phyloP scores from a whole-genome alignment of 306 rosid species.

The Astragalus glycyphyllos region DNA sequence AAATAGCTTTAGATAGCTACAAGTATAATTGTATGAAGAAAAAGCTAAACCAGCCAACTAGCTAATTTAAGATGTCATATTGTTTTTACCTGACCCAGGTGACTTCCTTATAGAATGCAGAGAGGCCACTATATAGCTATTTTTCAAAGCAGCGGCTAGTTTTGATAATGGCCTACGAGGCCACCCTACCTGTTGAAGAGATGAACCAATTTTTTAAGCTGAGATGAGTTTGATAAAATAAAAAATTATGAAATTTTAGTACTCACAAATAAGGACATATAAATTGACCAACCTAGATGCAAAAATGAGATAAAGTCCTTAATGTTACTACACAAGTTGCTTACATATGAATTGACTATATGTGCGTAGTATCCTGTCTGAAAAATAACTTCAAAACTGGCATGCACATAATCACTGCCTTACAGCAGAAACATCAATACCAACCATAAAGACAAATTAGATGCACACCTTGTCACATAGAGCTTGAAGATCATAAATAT shows the following conservation, averaged over 20 bases:
- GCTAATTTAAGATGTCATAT: constrained; percentile 37
- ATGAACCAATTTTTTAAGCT: constrained; percentile 34
- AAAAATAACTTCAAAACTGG: constrained; percentile 35
- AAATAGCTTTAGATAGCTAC: constrained; percentile 63
- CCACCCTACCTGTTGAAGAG: constrained; percentile 83
- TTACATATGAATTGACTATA: constrained; percentile 20
- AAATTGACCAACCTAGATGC: constrained; percentile 19
- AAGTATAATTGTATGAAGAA: constrained; percentile 37
- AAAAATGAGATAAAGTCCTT: constrained; percentile 9
- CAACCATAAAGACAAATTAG: constrained; percentile 25
- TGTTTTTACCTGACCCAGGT: constrained; percentile 79
- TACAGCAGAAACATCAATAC: constrained; percentile 31
- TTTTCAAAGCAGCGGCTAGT: constrained; percentile 85
- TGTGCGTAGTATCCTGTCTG: constrained; percentile 6
- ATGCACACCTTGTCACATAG: constrained; percentile 84
- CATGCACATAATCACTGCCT: constrained; percentile 12
- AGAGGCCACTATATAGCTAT: constrained; percentile 92
- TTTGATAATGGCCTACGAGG: constrained; percentile 88
- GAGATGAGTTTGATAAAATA: constrained; percentile 13
- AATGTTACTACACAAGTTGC: not conserved
- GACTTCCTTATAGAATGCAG: constrained; percentile 74
- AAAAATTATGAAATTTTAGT: not conserved
- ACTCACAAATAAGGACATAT: constrained; percentile 1
- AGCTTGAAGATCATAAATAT: constrained; percentile 90
- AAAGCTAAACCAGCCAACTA: constrained; percentile 39